Percentiles rank a stretch among this genome's conserved stretches.
Evolutionary conservation across 2,329 filamentous ascomycete genomes (phyloP).

Genomic region (Leptographium lundbergii): DNA sequence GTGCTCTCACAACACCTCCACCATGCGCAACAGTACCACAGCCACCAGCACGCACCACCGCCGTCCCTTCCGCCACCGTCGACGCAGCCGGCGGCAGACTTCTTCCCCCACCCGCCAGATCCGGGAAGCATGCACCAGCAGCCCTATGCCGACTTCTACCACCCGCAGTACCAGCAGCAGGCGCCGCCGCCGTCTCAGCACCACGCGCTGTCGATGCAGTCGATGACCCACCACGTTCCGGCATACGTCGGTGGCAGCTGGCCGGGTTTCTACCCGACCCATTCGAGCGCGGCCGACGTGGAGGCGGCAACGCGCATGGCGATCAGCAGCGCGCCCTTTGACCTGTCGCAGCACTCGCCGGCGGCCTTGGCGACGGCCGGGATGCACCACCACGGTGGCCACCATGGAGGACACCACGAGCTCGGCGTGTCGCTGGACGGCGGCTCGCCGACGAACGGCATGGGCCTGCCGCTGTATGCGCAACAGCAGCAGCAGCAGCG

Average conservation of each 20-base stretch:
- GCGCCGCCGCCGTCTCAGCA: background rate
- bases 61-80: background rate
- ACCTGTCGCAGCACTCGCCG: constrained; percentile 1
- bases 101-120: constrained; percentile 5
- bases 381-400: background rate
- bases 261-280: constrained; percentile 6
- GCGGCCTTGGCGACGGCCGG: background rate
- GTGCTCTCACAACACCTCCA: background rate
- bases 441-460: background rate
- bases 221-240: background rate
- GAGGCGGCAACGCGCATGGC: constrained; percentile 1
- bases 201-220: background rate
- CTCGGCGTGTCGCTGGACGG: background rate
- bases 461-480: background rate
- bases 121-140: constrained; percentile 1
- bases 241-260: constrained; percentile 5
- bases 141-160: constrained; percentile 7
- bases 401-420: background rate
- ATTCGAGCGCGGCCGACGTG: background rate
- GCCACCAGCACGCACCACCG: background rate
- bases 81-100: constrained; percentile 2
- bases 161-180: constrained; percentile 2
- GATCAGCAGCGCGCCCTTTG: constrained; percentile 5
- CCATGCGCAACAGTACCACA: background rate
- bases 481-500: constrained; percentile 5